phyloP scores from a whole-genome alignment of 2,329 filamentous ascomycete species.

The Pezizomycotina sp. region DNA sequence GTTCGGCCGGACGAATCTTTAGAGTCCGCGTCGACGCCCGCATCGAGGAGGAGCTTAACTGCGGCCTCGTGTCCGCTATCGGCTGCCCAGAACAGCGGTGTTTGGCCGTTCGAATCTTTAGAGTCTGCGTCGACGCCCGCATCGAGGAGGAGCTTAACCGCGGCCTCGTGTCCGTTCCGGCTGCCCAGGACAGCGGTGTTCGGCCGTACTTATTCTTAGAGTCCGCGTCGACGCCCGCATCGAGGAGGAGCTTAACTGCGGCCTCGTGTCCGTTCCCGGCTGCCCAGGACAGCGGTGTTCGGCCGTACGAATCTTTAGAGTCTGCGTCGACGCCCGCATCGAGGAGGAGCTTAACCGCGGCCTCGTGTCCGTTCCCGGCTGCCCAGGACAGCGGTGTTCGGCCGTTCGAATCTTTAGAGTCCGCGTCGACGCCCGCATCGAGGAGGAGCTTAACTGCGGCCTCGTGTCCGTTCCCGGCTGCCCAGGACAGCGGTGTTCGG shows the following conservation, averaged over 20 bases:
- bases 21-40: not conserved
- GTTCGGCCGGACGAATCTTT: slow-evolving; percentile 15
- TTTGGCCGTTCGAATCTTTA: slow-evolving; percentile 1
- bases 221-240: slow-evolving; percentile 9
- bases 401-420: slow-evolving; percentile 1
- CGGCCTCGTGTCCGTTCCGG: slow-evolving; percentile 13
- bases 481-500: slow-evolving; percentile 21
- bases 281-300: slow-evolving; percentile 17
- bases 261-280: slow-evolving; percentile 11
- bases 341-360: slow-evolving; percentile 5
- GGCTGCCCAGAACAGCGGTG: slow-evolving; percentile 6
- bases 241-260: slow-evolving; percentile 13
- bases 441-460: not conserved
- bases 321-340: slow-evolving; percentile 2
- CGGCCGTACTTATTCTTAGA: slow-evolving; percentile 6
- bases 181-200: slow-evolving; percentile 20
- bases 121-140: not conserved
- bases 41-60: slow-evolving; percentile 2
- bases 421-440: slow-evolving; percentile 7
- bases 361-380: not conserved
- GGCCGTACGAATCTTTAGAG: slow-evolving; percentile 12
- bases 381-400: slow-evolving; percentile 1
- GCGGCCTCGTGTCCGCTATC: slow-evolving; percentile 2
- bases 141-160: slow-evolving; percentile 9
- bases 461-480: not conserved